A percentile compares a stretch with the other conserved stretches of the same genome.
phyloP scores from a whole-genome alignment of 805 yeast genomes.

The Ogataea neopini region DNA sequence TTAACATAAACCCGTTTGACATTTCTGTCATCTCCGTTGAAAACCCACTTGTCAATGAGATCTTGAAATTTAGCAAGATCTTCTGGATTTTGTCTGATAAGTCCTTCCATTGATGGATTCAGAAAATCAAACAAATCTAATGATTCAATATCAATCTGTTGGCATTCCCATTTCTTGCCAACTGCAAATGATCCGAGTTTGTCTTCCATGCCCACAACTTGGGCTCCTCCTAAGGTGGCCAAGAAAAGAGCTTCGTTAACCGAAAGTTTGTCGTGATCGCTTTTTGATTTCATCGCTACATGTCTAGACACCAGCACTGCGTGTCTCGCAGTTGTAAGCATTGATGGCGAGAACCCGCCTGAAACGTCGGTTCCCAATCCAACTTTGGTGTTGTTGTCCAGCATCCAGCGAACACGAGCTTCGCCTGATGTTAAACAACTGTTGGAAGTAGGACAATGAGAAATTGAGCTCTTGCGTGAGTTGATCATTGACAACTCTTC shows the following conservation, averaged over 20 bases:
- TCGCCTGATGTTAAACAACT: conserved; percentile 84
- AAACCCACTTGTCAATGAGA: conserved; percentile 79
- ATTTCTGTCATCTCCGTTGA: conserved; percentile 88
- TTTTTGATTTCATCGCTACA: conserved; percentile 52
- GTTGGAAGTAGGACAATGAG: conserved; percentile 90
- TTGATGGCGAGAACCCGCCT: conserved; percentile 67
- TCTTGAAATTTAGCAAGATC: conserved; percentile 42
- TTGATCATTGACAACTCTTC: conserved; percentile 60
- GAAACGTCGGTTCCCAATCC: conserved; percentile 75
- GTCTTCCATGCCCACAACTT: conserved; percentile 56
- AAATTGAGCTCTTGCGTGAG: conserved; percentile 58
- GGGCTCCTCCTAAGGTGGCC: conserved; percentile 87
- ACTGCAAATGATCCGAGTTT: conserved; percentile 65
- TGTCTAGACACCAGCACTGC: conserved; percentile 69
- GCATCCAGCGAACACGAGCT: conserved; percentile 68
- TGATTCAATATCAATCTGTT: conserved; percentile 63
- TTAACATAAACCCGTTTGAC: conserved; percentile 75
- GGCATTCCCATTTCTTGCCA: conserved; percentile 83
- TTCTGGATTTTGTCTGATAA: conserved; percentile 1
- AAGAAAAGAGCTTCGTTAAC: conserved; percentile 70
- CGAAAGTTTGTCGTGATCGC: conserved; percentile 48
- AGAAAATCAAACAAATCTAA: conserved; percentile 78
- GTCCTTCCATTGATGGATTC: conserved; percentile 32
- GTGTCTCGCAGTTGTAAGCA: conserved; percentile 61
- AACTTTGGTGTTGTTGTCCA: conserved; percentile 66